Percentiles rank a stretch among this genome's conserved stretches.
These are phyloP conservation scores for Microdochium paspali DNA, from an alignment of 2,329 filamentous ascomycete species.

Conservation along the genomic window DNA sequence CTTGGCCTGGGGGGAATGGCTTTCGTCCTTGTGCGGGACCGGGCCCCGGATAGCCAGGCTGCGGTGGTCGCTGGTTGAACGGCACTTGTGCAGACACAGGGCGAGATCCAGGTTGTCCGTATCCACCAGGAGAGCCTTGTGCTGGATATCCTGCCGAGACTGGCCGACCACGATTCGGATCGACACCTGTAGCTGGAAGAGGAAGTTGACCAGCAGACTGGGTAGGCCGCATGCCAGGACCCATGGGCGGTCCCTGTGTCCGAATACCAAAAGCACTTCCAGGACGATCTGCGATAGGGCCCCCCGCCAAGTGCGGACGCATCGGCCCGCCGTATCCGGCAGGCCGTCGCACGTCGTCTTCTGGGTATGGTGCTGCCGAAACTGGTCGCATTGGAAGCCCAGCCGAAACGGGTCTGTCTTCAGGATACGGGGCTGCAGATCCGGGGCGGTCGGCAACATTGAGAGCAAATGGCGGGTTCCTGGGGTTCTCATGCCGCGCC, in stretches of 20 bases:
- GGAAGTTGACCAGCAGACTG: slow-evolving; percentile 36
- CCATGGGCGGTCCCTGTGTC: slow-evolving; percentile 23
- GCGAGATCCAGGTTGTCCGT: slow-evolving; percentile 22
- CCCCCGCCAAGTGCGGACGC: slow-evolving; percentile 30
- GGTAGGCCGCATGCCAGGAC: slow-evolving; percentile 27
- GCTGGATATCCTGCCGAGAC: slow-evolving; percentile 34
- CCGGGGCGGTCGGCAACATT: slow-evolving; percentile 40
- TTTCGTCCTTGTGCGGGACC: slow-evolving; percentile 1
- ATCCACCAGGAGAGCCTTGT: slow-evolving; percentile 25
- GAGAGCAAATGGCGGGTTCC: slow-evolving; percentile 41
- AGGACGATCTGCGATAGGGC: slow-evolving; percentile 38
- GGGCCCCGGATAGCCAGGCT: slow-evolving; percentile 8
- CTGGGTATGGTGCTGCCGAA: slow-evolving; percentile 42
- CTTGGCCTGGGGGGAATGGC: too few species aligned
- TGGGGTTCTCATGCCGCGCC: slow-evolving; percentile 27
- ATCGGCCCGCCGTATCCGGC: slow-evolving; percentile 17
- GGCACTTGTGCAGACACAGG: slow-evolving; percentile 22
- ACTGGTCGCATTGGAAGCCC: slow-evolving; percentile 29
- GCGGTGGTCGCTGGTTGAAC: slow-evolving; percentile 11
- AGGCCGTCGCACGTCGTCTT: slow-evolving; percentile 30
- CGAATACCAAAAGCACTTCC: slow-evolving; percentile 45
- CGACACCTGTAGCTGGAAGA: slow-evolving; percentile 27
- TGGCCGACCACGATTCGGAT: slow-evolving; percentile 30
- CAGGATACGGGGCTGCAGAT: slow-evolving; percentile 60
- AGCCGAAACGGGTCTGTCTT: slow-evolving; percentile 52